These are phyloP conservation scores for Catharanthus roseus DNA, from an alignment of 257 asterid species.

Conservation along the genomic window DNA sequence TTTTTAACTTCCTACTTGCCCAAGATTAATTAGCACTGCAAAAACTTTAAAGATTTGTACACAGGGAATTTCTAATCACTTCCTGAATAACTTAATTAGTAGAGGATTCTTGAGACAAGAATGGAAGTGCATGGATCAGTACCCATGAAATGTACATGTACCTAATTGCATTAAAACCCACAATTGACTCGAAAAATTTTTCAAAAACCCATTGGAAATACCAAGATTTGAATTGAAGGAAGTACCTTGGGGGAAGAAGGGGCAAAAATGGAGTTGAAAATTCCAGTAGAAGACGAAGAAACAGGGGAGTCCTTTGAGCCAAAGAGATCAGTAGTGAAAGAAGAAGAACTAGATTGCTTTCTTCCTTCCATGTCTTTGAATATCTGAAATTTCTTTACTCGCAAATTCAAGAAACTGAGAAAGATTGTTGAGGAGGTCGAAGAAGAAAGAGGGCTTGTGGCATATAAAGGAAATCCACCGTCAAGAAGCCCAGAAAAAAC, in stretches of 20 bases:
- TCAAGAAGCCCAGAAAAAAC: conserved; percentile 41
- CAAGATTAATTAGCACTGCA: background rate
- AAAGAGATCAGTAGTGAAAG: conserved; percentile 83
- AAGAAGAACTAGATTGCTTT: conserved; percentile 60
- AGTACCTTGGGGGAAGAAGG: conserved; percentile 56
- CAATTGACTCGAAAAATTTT: conserved; percentile 6
- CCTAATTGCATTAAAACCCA: background rate
- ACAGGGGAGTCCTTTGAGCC: conserved; percentile 58
- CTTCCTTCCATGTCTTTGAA: conserved; percentile 50
- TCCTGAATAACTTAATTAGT: background rate
- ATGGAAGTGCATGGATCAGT: too few species aligned
- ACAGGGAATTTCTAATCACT: background rate
- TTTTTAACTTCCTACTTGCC: background rate
- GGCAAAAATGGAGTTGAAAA: conserved; percentile 60
- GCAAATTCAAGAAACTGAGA: background rate
- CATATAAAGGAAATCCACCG: conserved; percentile 57
- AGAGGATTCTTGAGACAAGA: too few species aligned
- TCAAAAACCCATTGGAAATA: conserved; percentile 2
- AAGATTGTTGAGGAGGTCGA: conserved; percentile 8
- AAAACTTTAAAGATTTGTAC: background rate
- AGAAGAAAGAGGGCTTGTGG: conserved; percentile 11
- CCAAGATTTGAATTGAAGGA: background rate
- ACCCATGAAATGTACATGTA: conserved; percentile 3
- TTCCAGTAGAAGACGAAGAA: conserved; percentile 43
- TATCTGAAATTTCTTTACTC: too few species aligned